A percentile compares a stretch with the other conserved stretches of the same genome.
These are phyloP conservation scores for Auxenochlorella pyrenoidosa DNA, from an alignment of 139 green algal genomes.

Conservation along the genomic window DNA sequence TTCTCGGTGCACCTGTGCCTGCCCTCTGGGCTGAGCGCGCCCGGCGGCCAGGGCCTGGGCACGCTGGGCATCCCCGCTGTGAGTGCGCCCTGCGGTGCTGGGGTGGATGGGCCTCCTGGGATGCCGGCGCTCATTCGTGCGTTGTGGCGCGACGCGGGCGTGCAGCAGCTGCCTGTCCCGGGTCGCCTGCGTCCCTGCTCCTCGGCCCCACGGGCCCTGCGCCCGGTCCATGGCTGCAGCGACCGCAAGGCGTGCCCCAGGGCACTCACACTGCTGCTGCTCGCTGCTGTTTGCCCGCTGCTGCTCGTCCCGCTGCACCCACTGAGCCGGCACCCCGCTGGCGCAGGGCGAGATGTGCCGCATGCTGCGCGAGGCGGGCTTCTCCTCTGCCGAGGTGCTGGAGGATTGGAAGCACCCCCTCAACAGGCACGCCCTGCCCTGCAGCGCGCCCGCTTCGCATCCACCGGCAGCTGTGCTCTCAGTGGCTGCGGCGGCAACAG, in stretches of 20 bases:
- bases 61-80: slow-evolving; percentile 33
- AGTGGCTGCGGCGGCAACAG: neutral
- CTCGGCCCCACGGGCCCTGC: no score
- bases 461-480: neutral
- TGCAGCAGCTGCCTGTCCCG: no score
- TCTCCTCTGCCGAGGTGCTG: slow-evolving; percentile 22
- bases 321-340: no score
- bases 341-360: slow-evolving; percentile 8
- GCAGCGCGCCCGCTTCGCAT: no score
- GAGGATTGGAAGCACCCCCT: neutral
- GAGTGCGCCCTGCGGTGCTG: neutral
- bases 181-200: no score
- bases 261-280: no score
- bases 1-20: slow-evolving; percentile 47
- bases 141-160: no score
- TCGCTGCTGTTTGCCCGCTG: no score
- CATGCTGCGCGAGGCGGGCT: slow-evolving; percentile 15
- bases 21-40: slow-evolving; percentile 38
- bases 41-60: slow-evolving; percentile 26
- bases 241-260: no score
- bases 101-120: neutral
- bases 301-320: no score
- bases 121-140: neutral
- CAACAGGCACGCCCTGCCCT: neutral
- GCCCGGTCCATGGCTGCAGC: no score